Conservation (phyloP, 805 yeast species). For the Candida alai region DNA sequence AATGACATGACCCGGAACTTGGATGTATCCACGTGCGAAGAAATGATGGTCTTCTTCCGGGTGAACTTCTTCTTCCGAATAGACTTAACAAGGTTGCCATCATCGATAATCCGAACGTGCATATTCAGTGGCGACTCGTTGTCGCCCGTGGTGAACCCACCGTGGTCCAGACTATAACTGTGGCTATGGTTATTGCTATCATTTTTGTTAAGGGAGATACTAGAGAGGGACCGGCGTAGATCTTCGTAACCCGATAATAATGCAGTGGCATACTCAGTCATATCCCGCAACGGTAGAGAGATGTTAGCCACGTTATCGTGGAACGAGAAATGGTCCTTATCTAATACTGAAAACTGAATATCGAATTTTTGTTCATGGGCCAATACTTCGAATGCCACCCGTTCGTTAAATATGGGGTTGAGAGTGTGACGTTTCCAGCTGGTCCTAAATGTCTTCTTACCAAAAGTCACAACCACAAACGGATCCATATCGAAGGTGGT, state of each 20-base stretch:
- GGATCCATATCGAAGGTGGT: slow-evolving; percentile 95
- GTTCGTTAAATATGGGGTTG: slow-evolving; percentile 78
- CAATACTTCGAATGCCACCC: slow-evolving; percentile 72
- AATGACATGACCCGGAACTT: slow-evolving; percentile 41
- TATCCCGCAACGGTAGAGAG: slow-evolving; percentile 50
- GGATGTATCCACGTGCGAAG: slow-evolving; percentile 29
- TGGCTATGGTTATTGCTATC: not conserved
- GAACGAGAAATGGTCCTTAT: slow-evolving; percentile 76
- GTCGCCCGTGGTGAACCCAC: slow-evolving; percentile 8
- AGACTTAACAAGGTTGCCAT: slow-evolving; percentile 12
- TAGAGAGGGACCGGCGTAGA: too few relatives aligned
- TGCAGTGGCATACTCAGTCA: slow-evolving; percentile 37
- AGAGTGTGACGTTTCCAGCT: slow-evolving; percentile 79
- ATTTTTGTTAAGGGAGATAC: slow-evolving; percentile 1
- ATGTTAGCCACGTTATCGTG: slow-evolving; percentile 80
- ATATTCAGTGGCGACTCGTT: slow-evolving; percentile 8
- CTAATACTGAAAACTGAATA: slow-evolving; percentile 70
- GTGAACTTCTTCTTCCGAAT: slow-evolving; percentile 24
- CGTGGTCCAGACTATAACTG: slow-evolving; percentile 4
- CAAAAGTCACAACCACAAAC: slow-evolving; percentile 86
- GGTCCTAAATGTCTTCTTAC: slow-evolving; percentile 81
- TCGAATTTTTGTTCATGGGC: slow-evolving; percentile 63
- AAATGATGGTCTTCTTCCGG: slow-evolving; percentile 26
- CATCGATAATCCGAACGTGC: slow-evolving; percentile 8
- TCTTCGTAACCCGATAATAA: too few relatives aligned